These are phyloP conservation scores for Groenewaldozyma auringiensis DNA, from an alignment of 1,139 yeast genomes.

Conservation along the genomic window DNA sequence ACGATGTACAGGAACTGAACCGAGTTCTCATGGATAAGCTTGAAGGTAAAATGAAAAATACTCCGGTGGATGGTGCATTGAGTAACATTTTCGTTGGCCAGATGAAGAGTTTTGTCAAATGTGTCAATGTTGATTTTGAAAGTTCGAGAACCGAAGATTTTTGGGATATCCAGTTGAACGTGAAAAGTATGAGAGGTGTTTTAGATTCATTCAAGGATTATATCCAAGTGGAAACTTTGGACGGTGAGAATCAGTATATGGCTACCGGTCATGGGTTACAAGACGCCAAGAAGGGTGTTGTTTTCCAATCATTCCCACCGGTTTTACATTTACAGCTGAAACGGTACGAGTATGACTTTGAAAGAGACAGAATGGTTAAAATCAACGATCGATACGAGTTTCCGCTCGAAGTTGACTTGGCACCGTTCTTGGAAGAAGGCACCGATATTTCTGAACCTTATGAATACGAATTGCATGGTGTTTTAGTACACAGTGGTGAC, in stretches of 20 bases:
- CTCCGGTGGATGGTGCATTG: conserved; percentile 69
- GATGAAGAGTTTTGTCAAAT: conserved; percentile 90
- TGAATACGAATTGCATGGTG: conserved; percentile 83
- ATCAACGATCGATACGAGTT: conserved; percentile 90
- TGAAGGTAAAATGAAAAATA: conserved; percentile 87
- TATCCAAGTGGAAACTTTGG: conserved; percentile 78
- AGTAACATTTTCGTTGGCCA: conserved; percentile 89
- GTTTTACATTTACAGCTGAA: conserved; percentile 88
- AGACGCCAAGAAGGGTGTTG: conserved; percentile 95
- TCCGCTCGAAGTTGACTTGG: conserved; percentile 73
- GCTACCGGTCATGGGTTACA: conserved; percentile 91
- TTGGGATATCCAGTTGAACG: conserved; percentile 97
- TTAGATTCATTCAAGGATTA: conserved; percentile 76
- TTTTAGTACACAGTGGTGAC: conserved; percentile 91
- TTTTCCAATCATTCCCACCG: conserved; percentile 83
- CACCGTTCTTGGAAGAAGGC: conserved; percentile 64
- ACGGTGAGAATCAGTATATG: conserved; percentile 92
- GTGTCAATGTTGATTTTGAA: conserved; percentile 92
- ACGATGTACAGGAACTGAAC: conserved; percentile 93
- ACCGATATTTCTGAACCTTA: conserved; percentile 50
- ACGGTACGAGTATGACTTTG: conserved; percentile 89
- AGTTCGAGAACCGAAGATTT: conserved; percentile 88
- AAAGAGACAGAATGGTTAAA: conserved; percentile 81
- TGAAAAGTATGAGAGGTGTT: conserved; percentile 68
- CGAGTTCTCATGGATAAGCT: conserved; percentile 92